Conservation (phyloP, 345 rosid genomes). For the Eucalyptus victrix region DNA sequence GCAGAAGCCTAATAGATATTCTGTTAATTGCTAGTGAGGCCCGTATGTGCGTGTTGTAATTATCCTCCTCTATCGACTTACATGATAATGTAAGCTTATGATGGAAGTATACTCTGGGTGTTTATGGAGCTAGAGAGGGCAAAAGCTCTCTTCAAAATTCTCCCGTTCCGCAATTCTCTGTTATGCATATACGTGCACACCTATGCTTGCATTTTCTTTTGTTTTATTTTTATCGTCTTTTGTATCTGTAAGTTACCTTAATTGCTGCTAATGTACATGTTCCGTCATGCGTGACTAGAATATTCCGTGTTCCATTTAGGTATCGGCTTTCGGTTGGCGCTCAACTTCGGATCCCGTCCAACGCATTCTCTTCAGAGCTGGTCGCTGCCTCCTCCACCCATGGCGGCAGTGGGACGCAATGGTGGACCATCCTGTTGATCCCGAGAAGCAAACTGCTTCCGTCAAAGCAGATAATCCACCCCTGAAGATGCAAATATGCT, state of each 20-base stretch:
- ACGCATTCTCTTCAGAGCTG: conserved; percentile 75
- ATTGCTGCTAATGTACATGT: background rate
- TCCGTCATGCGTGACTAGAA: background rate
- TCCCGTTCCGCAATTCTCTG: background rate
- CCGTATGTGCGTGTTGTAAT: background rate
- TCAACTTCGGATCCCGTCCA: conserved; percentile 80
- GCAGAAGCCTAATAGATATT: background rate
- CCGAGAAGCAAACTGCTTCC: conserved; percentile 11
- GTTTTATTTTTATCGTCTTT: background rate
- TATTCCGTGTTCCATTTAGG: conserved; percentile 5
- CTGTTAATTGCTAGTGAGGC: background rate
- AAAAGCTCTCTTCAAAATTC: background rate
- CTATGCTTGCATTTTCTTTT: background rate
- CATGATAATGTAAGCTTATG: background rate
- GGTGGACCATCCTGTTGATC: conserved; percentile 62
- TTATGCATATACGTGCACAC: background rate
- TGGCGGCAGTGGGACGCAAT: conserved; percentile 78
- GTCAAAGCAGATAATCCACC: background rate
- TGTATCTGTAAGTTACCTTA: background rate
- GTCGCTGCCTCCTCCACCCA: conserved; percentile 86
- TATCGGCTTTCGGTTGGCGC: conserved; percentile 96
- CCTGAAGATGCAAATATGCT: background rate
- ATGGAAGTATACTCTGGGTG: background rate
- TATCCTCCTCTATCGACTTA: background rate
- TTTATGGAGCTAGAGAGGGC: background rate